Evolutionary conservation across 1,284 basidiomycete genomes (phyloP).

Genomic region (Apiotrichum laibachii): DNA sequence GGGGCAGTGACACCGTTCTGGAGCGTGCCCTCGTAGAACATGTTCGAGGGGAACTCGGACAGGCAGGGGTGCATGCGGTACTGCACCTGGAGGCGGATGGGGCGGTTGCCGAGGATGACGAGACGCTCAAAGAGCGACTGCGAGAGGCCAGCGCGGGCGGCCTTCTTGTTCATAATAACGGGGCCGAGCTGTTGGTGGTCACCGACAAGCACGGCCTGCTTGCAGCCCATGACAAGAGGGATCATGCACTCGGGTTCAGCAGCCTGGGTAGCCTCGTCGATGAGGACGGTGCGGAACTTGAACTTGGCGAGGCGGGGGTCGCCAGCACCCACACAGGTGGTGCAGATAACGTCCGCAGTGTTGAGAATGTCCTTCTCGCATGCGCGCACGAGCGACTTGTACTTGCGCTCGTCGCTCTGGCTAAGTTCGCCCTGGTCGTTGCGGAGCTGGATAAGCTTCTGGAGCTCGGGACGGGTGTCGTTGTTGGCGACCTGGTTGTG

Average conservation of each 20-base stretch:
- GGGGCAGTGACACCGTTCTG: conserved; percentile 99
- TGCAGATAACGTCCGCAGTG: conserved; percentile 96
- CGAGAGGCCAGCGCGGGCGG: conserved; percentile 91
- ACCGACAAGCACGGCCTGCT: conserved; percentile 96
- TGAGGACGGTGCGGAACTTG: conserved; percentile 96
- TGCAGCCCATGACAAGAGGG: conserved; percentile 94
- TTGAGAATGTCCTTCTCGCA: conserved; percentile 96
- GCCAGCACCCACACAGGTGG: conserved; percentile 96
- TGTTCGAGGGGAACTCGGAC: conserved; percentile 98
- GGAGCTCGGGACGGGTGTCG: conserved; percentile 88
- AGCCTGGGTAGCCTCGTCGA: conserved; percentile 98
- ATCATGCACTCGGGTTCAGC: conserved; percentile 99
- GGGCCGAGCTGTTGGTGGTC: conserved; percentile 98
- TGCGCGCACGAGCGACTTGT: conserved; percentile 89
- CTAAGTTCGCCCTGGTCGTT: conserved; percentile 96
- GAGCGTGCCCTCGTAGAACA: conserved; percentile 99
- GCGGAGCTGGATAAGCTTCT: conserved; percentile 96
- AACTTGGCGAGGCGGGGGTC: conserved; percentile 93
- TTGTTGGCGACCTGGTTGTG: conserved; percentile 97
- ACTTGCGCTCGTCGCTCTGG: conserved; percentile 94
- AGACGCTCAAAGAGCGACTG: conserved; percentile 98
- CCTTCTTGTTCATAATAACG: conserved; percentile 99
- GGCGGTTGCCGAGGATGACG: conserved; percentile 89
- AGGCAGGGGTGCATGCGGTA: conserved; percentile 99
- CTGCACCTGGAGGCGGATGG: conserved; percentile 97